These are phyloP conservation scores for Lenzites betulinus DNA, from an alignment of 768 basidiomycete species.

Conservation along the genomic window DNA sequence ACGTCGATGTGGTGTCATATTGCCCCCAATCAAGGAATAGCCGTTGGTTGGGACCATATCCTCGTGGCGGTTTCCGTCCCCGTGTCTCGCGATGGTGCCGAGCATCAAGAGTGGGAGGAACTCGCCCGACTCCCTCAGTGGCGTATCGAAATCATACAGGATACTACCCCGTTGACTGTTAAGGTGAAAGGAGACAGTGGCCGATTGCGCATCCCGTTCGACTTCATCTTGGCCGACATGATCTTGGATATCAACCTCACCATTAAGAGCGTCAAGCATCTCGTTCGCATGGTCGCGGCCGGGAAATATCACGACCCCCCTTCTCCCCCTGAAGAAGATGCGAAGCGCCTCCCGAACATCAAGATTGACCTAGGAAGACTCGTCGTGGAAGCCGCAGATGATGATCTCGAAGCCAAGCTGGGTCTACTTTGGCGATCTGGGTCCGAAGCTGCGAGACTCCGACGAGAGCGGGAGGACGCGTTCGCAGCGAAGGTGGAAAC, in stretches of 20 bases:
- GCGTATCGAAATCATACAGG: slow-evolving; percentile 41
- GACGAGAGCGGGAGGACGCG: slow-evolving; percentile 76
- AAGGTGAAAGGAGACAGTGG: slow-evolving; percentile 61
- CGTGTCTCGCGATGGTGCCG: slow-evolving; percentile 37
- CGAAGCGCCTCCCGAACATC: slow-evolving; percentile 71
- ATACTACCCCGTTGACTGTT: slow-evolving; percentile 41
- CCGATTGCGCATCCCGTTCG: slow-evolving; percentile 77
- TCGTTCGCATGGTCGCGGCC: slow-evolving; percentile 54
- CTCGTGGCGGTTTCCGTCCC: slow-evolving; percentile 61
- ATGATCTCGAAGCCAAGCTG: slow-evolving; percentile 77
- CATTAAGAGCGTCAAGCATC: slow-evolving; percentile 73
- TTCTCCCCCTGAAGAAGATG: slow-evolving; percentile 67
- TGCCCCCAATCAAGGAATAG: slow-evolving; percentile 23
- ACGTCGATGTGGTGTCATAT: slow-evolving; percentile 28
- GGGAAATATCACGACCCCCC: slow-evolving; percentile 56
- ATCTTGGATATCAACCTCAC: slow-evolving; percentile 69
- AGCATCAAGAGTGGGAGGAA: slow-evolving; percentile 70
- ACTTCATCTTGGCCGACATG: slow-evolving; percentile 74
- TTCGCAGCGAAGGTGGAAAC: slow-evolving; percentile 79
- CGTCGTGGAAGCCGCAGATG: slow-evolving; percentile 80
- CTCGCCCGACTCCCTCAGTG: slow-evolving; percentile 60
- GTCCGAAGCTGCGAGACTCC: slow-evolving; percentile 64
- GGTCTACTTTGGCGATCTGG: slow-evolving; percentile 77
- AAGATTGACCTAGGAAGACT: slow-evolving; percentile 59
- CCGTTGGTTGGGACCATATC: slow-evolving; percentile 44